Evolutionary conservation across 208 protist species (phyloP).

Genomic region (Wallacemonas sp.): DNA sequence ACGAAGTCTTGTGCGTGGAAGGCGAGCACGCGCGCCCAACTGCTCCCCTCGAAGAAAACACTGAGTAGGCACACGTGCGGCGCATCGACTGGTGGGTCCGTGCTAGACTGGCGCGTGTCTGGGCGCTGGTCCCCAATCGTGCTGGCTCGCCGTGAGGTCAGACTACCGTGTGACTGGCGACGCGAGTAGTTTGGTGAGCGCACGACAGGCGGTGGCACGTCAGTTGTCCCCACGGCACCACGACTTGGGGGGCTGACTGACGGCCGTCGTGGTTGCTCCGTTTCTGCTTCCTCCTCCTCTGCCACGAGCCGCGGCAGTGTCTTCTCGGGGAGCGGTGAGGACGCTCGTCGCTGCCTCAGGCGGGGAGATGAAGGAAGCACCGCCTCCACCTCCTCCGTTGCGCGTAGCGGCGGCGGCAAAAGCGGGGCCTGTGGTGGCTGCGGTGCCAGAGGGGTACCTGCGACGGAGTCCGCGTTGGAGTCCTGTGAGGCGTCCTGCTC

Average conservation of each 20-base stretch:
- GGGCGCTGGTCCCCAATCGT: background rate
- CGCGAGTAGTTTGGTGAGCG: too few relatives aligned
- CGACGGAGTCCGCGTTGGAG: background rate
- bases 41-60: constrained; percentile 9
- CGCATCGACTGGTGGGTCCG: background rate
- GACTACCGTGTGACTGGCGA: background rate
- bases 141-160: background rate
- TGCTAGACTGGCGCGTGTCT: background rate
- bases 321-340: too few relatives aligned
- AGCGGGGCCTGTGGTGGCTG: too few relatives aligned
- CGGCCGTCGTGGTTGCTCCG: too few relatives aligned
- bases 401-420: background rate
- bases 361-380: too few relatives aligned
- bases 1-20: background rate
- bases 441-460: too few relatives aligned
- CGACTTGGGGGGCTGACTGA: too few relatives aligned
- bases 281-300: background rate
- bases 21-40: constrained; percentile 6
- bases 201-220: too few relatives aligned
- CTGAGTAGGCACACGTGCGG: background rate
- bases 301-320: background rate
- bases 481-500: background rate
- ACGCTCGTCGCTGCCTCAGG: too few relatives aligned
- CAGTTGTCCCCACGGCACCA: too few relatives aligned
- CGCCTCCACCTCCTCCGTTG: background rate